These are phyloP conservation scores for Puccinia novopanici DNA, from an alignment of 1,284 basidiomycete species.

Conservation along the genomic window DNA sequence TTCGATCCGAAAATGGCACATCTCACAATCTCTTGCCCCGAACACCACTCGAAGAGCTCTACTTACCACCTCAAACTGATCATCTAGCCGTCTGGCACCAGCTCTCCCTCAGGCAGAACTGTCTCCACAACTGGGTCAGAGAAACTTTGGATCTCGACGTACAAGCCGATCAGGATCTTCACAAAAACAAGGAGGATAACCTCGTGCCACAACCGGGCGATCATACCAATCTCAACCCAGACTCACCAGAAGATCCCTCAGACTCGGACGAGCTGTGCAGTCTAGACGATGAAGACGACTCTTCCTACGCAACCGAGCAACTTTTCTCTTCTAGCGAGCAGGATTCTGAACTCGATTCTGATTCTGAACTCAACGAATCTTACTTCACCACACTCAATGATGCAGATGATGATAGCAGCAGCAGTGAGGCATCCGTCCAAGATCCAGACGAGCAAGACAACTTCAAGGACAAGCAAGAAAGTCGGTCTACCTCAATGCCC, in stretches of 20 bases:
- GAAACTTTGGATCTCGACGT: neutral
- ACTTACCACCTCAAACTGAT: neutral
- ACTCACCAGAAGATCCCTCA: neutral
- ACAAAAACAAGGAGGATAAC: neutral
- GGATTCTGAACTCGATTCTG: neutral
- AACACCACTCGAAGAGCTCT: slow-evolving; percentile 15
- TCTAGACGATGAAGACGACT: neutral
- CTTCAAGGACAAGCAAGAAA: neutral
- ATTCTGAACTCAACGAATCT: slow-evolving; percentile 16
- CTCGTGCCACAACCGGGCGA: neutral
- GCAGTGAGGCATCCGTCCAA: neutral
- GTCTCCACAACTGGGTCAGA: neutral
- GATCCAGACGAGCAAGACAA: neutral
- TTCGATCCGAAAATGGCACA: neutral
- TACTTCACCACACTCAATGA: slow-evolving; percentile 37
- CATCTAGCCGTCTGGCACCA: slow-evolving; percentile 18
- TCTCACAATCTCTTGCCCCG: neutral
- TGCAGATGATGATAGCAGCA: slow-evolving; percentile 34
- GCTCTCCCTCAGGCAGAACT: slow-evolving; percentile 8
- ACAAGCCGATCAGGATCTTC: slow-evolving; percentile 13
- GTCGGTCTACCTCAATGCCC: too few species aligned
- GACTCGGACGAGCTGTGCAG: slow-evolving; percentile 3
- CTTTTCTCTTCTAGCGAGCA: neutral
- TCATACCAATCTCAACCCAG: neutral
- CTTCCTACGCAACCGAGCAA: slow-evolving; percentile 20